Evolutionary conservation across 1,139 yeast genomes (phyloP).

Genomic region (Pichia sp.): DNA sequence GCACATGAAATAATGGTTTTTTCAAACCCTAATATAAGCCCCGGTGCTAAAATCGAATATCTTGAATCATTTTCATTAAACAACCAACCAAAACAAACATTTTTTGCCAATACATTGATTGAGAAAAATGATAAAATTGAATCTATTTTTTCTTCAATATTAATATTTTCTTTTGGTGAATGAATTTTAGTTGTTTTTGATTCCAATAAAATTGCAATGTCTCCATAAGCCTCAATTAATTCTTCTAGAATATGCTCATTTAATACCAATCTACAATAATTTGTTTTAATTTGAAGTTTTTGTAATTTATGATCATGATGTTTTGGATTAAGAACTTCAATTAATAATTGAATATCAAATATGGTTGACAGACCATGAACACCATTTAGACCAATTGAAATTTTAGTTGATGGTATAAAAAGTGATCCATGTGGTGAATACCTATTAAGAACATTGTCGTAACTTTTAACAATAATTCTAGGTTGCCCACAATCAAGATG

Average conservation of each 20-base stretch:
- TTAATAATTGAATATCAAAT: constrained; percentile 36
- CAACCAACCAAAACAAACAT: constrained; percentile 73
- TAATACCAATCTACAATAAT: constrained; percentile 50
- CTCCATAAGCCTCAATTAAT: constrained; percentile 18
- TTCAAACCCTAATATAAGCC: constrained; percentile 73
- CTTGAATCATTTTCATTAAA: constrained; percentile 34
- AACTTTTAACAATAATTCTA: constrained; percentile 15
- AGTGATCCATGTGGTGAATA: constrained; percentile 36
- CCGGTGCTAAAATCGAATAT: constrained; percentile 40
- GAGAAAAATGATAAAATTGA: constrained; percentile 35
- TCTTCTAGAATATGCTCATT: constrained; percentile 40
- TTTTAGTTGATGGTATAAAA: constrained; percentile 36
- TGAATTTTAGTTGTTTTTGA: not conserved
- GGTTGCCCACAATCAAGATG: constrained; percentile 14
- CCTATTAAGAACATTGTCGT: constrained; percentile 14
- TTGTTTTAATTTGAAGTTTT: constrained; percentile 52
- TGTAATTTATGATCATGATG: constrained; percentile 29
- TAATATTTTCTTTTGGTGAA: not conserved
- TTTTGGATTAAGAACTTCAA: constrained; percentile 35
- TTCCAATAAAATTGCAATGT: constrained; percentile 1
- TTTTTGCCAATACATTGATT: constrained; percentile 55
- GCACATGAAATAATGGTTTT: constrained; percentile 58
- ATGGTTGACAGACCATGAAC: constrained; percentile 26
- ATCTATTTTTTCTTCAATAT: constrained; percentile 10
- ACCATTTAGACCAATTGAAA: constrained; percentile 24